A percentile compares a stretch with the other conserved stretches of the same genome.
Conservation (phyloP, 768 basidiomycete species). For the Lactifluus piperatus region DNA sequence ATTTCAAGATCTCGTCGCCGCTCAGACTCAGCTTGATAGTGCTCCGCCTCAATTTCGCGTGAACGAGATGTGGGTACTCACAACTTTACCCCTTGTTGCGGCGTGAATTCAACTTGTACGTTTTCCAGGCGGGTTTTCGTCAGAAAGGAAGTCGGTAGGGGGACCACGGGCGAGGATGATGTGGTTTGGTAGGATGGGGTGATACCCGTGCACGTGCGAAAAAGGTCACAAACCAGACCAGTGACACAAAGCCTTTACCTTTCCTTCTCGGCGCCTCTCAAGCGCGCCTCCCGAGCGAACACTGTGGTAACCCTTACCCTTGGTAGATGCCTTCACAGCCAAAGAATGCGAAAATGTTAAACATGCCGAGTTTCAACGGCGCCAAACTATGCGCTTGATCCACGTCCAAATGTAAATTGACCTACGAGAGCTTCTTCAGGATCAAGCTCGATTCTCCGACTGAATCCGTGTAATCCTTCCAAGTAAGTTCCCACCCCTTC, state of each 20-base stretch:
- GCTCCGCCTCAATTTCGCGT: constrained; percentile 21
- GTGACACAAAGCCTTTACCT: neutral
- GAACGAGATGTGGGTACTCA: neutral
- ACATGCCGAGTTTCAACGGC: neutral
- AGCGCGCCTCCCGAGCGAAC: neutral
- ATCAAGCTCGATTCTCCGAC: constrained; percentile 12
- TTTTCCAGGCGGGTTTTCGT: neutral
- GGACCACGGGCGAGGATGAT: constrained; percentile 8
- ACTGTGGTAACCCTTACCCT: neutral
- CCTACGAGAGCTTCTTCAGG: neutral
- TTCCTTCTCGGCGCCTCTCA: neutral
- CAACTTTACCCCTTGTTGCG: neutral
- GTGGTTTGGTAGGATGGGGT: constrained; percentile 18
- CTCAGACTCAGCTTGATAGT: constrained; percentile 17
- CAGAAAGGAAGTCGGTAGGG: neutral
- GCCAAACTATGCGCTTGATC: neutral
- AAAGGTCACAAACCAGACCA: neutral
- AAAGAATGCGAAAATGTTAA: neutral
- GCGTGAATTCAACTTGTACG: neutral
- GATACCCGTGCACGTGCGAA: constrained; percentile 19
- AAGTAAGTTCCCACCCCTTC: neutral
- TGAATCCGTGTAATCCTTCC: neutral
- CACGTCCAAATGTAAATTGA: constrained; percentile 2
- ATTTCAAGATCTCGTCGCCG: constrained; percentile 23
- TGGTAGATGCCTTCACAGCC: neutral